Evolutionary conservation across 306 rosid species (phyloP), one percentile per base, ranked within the genome.

Genomic region (Elaeagnus macrophylla): DNA sequence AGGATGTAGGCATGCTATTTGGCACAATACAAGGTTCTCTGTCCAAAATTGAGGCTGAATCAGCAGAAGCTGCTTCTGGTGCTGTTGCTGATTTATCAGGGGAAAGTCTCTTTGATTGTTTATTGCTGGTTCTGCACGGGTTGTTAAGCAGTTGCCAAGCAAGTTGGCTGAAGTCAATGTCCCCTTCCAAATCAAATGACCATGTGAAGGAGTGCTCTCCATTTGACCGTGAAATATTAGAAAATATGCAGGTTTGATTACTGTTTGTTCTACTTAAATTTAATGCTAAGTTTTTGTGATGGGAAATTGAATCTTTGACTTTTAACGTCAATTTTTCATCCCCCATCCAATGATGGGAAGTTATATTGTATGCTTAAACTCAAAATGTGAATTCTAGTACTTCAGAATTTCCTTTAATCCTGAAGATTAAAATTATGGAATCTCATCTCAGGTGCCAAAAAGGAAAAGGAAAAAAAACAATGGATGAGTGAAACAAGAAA

Each of bases 41-140:
- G 36, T 66, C 73, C 67, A 82, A 61, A 76, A 80, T 62, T 74
- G 95, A 81, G 72, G 63, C 66, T 45, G 94, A 82, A 54, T 70
- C 83, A 51, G 68, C 79, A 38, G 91, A 86, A 48, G 83, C 77
- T 62, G 74, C 81, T 42, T 47, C 79, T 62, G 47, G 79, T 49
- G 61, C 66, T 62, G 59, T 59, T 59, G 45, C 81, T 9, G 95
- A 80, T 58, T 65, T 72, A 56, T 72, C 80, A 14, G 73, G 79
- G 25, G 81, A 69, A 65, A 73, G 89, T 73, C 79, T 91, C 62
- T 91, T 87, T 75, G 94, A 83, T 66, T 77, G 74, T 42, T 60
- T 91, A 62, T 54, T 91, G 73, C 64, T 87, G 69, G 83, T 87
- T 73, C 71, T 91, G 65, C 96, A 87, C 45, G 99, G 78, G 47